Percentiles rank a stretch among this genome's conserved stretches.
Evolutionary conservation across 23 red algal species (phyloP).

Genomic region (Gracilaria vermiculophylla): DNA sequence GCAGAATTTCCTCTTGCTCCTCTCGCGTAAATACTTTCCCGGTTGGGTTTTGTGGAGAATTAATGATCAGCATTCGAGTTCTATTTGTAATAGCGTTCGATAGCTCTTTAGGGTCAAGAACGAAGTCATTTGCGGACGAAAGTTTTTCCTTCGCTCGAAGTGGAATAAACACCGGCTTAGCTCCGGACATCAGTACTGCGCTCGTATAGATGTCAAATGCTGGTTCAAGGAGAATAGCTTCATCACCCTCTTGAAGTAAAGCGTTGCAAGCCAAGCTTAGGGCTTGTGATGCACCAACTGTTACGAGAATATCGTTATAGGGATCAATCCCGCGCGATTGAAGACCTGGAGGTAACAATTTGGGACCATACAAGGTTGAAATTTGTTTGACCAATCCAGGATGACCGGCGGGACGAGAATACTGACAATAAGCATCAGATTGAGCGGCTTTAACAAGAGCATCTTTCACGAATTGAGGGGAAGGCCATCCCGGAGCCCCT

Average conservation of each 20-base stretch:
- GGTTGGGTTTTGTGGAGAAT: constrained; percentile 87
- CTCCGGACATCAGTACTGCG: constrained; percentile 63
- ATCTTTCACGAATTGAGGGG: constrained; percentile 71
- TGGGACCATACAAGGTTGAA: constrained; percentile 18
- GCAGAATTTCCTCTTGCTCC: constrained; percentile 62
- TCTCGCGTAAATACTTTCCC: constrained; percentile 84
- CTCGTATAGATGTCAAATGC: constrained; percentile 89
- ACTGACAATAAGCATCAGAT: constrained; percentile 46
- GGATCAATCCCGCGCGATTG: constrained; percentile 13
- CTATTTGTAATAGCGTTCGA: constrained; percentile 25
- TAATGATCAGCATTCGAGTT: constrained; percentile 78
- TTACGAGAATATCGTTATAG: constrained; percentile 66
- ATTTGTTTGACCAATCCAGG: constrained; percentile 53
- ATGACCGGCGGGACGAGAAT: constrained; percentile 72
- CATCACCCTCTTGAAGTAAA: constrained; percentile 77
- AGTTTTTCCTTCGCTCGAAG: constrained; percentile 29
- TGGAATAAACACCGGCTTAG: constrained; percentile 41
- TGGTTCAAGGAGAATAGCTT: constrained; percentile 88
- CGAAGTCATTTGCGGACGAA: constrained; percentile 52
- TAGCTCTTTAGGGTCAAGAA: constrained; percentile 76
- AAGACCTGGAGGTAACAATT: constrained; percentile 14
- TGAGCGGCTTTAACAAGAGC: constrained; percentile 47
- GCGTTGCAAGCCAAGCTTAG: constrained; percentile 59
- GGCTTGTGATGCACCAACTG: constrained; percentile 89
- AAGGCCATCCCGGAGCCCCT: constrained; percentile 72